phyloP scores from a whole-genome alignment of 1,284 basidiomycete species.

The Laetiporus sulphureus region DNA sequence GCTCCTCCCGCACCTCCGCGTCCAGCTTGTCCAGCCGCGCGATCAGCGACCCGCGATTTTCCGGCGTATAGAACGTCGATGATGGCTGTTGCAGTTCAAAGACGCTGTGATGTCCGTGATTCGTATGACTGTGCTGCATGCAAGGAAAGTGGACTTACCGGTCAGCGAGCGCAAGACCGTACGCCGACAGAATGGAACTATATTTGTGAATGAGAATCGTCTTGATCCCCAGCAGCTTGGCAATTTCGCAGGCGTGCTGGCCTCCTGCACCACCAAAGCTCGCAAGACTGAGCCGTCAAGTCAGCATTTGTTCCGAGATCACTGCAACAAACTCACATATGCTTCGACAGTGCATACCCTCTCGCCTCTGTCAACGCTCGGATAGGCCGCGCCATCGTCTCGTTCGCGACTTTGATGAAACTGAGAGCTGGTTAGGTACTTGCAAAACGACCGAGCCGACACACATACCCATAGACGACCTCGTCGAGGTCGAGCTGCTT shows the following conservation, averaged over 20 bases:
- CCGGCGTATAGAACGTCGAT: conserved; percentile 63
- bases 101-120: conserved; percentile 43
- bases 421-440: conserved; percentile 53
- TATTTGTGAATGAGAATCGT: conserved; percentile 84
- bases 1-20: conserved; percentile 54
- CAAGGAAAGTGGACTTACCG: conserved; percentile 52
- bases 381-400: conserved; percentile 92
- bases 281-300: conserved; percentile 51
- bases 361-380: conserved; percentile 87
- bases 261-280: conserved; percentile 92
- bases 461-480: conserved; percentile 77
- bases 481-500: conserved; percentile 73
- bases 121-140: too few relatives aligned
- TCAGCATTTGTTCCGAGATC: conserved; percentile 1
- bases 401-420: conserved; percentile 91
- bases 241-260: conserved; percentile 89
- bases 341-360: conserved; percentile 79
- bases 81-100: conserved; percentile 85
- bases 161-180: conserved; percentile 85
- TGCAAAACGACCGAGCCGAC: background rate
- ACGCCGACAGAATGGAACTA: conserved; percentile 85
- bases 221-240: conserved; percentile 72
- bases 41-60: conserved; percentile 46
- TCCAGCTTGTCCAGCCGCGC: conserved; percentile 66
- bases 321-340: conserved; percentile 48